phyloP scores from a whole-genome alignment of 441 rosid species.

The Breynia disticha region DNA sequence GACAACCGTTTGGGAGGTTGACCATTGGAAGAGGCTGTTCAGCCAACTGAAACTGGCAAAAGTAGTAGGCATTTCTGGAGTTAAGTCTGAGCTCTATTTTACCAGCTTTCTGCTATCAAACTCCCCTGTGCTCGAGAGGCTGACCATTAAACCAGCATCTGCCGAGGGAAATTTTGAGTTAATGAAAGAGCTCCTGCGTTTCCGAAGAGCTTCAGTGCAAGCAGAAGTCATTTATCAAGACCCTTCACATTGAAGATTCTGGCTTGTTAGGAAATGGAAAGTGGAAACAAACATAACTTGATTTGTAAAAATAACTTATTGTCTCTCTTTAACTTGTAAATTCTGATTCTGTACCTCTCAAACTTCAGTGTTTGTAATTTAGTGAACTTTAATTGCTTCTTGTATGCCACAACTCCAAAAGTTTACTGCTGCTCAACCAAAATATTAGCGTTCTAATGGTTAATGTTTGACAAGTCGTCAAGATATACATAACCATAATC shows the following conservation, averaged over 20 bases:
- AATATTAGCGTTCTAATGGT: too few relatives aligned
- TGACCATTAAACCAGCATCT: constrained; percentile 45
- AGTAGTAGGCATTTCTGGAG: constrained; percentile 39
- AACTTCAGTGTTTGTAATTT: too few relatives aligned
- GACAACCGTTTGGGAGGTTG: constrained; percentile 33
- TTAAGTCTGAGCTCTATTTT: constrained; percentile 46
- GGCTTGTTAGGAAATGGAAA: too few relatives aligned
- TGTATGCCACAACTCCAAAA: too few relatives aligned
- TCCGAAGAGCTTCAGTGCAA: constrained; percentile 39
- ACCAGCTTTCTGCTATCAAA: constrained; percentile 49
- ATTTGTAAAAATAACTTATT: too few relatives aligned
- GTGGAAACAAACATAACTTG: too few relatives aligned
- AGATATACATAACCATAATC: too few relatives aligned
- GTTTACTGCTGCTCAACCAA: too few relatives aligned
- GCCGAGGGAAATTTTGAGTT: constrained; percentile 37
- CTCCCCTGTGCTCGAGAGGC: constrained; percentile 46
- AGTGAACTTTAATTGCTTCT: too few relatives aligned
- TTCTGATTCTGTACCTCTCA: too few relatives aligned
- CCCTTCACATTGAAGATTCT: constrained; percentile 17
- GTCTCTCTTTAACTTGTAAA: too few relatives aligned
- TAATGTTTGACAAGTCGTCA: too few relatives aligned
- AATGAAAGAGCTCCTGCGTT: constrained; percentile 44
- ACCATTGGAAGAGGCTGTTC: constrained; percentile 37
- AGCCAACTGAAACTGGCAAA: constrained; percentile 39
- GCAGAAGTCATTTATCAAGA: constrained; percentile 47